phyloP scores from a whole-genome alignment of 164 flowering plant species.

The Liriodendron chinense region DNA sequence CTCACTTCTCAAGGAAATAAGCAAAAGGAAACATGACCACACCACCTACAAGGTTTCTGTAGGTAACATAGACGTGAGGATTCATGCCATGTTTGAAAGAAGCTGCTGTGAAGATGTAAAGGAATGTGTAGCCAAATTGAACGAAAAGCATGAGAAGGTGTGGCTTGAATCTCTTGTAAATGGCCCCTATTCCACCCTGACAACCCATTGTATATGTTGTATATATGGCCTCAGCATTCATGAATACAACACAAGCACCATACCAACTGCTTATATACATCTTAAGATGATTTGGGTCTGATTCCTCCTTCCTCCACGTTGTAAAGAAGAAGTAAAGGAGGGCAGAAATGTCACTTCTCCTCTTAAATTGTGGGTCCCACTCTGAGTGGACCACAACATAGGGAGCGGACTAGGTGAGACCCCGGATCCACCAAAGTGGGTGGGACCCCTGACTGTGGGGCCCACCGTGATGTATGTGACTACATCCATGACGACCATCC shows the following conservation, averaged over 20 bases:
- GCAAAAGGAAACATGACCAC: constrained; percentile 68
- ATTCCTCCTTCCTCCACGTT: constrained; percentile 17
- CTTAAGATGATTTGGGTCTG: constrained; percentile 4
- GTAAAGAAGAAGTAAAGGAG: too few relatives aligned
- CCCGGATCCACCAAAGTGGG: too few relatives aligned
- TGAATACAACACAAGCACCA: not conserved
- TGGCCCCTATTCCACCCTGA: not conserved
- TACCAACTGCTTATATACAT: constrained; percentile 11
- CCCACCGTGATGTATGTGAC: too few relatives aligned
- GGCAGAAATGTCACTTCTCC: too few relatives aligned
- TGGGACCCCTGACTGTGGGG: too few relatives aligned
- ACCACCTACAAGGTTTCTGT: constrained; percentile 53
- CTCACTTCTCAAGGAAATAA: constrained; percentile 72
- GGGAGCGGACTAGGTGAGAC: too few relatives aligned
- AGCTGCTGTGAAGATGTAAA: constrained; percentile 74
- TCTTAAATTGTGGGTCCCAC: too few relatives aligned
- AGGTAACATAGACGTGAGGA: constrained; percentile 71
- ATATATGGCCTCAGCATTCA: not conserved
- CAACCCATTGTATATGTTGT: not conserved
- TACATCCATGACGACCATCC: too few relatives aligned
- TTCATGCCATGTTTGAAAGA: constrained; percentile 87
- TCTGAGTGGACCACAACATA: too few relatives aligned
- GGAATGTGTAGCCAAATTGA: constrained; percentile 67
- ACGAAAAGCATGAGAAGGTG: constrained; percentile 60
- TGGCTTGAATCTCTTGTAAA: constrained; percentile 50